Base-by-base conservation (phyloP, 2,329 filamentous ascomycete genomes). In the Drechslerella stenobrocha region DNA sequence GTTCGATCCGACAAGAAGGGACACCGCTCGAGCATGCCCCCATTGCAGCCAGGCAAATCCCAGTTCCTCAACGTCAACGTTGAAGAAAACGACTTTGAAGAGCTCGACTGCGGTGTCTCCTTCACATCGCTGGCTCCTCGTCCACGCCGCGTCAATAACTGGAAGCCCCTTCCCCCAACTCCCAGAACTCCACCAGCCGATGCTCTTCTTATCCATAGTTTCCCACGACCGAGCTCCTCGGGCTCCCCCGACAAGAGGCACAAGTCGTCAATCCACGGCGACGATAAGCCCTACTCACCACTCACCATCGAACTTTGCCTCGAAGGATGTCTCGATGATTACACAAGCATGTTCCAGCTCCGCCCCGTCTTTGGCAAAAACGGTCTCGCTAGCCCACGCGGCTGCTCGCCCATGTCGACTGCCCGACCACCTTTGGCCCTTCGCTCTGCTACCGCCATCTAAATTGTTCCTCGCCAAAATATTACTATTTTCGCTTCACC, bases 251-350 rank as follows among this genome's bases (percentile, higher is more conserved):
- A 66, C 15, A 34, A 46, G 24, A 52, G 34, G 13, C 15, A 26
- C 3, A 52, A 48, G 15, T 18, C 46, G n/a, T 23, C 9, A 8
- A 26, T 28, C 2, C 15, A 30, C 18, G 11, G 28, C 8, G 60
- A 66, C 24, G 63, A 67, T 42, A 60, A 67, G 44, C 26, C 42
- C 0, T 26, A 26, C 22, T 67, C 63, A 3, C 63, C 63, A 13
- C 55, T 67, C 22, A 67, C 63, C 20, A 67, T 67, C 22, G 63
- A 67, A 30, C 63, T 67, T 26, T 67, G 55, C 42, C 63, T 67
- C 28, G 63, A 67, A 47, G 63, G 51, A 26, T 55, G 44, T 20
- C 63, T 67, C 9, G 63, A 67, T 9, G 63, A 60, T 18, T 32
- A 67, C 3, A 67, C 63, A 3, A 67, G 63, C 28, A 67, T 56